These are phyloP conservation scores for Neurospora sp. DNA, from an alignment of 2,329 filamentous ascomycete species.

Conservation along the genomic window DNA sequence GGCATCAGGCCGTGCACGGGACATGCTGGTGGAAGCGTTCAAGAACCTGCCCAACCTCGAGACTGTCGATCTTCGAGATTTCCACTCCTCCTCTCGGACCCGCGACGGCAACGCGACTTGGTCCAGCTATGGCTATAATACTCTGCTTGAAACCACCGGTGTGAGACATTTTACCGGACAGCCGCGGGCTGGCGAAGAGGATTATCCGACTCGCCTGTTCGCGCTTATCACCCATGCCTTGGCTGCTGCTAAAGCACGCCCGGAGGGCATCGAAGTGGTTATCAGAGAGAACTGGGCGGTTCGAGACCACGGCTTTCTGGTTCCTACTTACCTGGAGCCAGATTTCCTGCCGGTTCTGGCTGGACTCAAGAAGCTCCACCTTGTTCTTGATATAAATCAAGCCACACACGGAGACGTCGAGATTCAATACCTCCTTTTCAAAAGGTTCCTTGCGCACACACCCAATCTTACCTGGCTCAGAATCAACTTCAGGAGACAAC, in stretches of 20 bases:
- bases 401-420: not conserved
- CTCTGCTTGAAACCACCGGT: conserved; percentile 17
- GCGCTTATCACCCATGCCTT: conserved; percentile 32
- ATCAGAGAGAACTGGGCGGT: conserved; percentile 25
- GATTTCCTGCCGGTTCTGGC: conserved; percentile 31
- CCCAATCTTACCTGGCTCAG: conserved; percentile 41
- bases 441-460: conserved; percentile 29
- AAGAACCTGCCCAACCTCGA: conserved; percentile 42
- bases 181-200: conserved; percentile 1
- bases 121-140: conserved; percentile 44
- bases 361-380: conserved; percentile 35
- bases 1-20: conserved; percentile 35
- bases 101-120: conserved; percentile 40
- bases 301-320: conserved; percentile 33
- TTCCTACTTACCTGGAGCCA: conserved; percentile 30
- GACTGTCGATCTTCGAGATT: conserved; percentile 51
- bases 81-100: conserved; percentile 35
- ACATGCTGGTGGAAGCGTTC: conserved; percentile 49
- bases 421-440: conserved; percentile 5
- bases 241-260: conserved; percentile 26
- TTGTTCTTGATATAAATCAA: conserved; percentile 19
- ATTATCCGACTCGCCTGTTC: conserved; percentile 29
- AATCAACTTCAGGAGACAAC: conserved; percentile 33
- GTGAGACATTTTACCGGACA: conserved; percentile 24
- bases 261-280: conserved; percentile 39